phyloP scores from a whole-genome alignment of 129 eudicot genomes.

The Saussurea involucrata region DNA sequence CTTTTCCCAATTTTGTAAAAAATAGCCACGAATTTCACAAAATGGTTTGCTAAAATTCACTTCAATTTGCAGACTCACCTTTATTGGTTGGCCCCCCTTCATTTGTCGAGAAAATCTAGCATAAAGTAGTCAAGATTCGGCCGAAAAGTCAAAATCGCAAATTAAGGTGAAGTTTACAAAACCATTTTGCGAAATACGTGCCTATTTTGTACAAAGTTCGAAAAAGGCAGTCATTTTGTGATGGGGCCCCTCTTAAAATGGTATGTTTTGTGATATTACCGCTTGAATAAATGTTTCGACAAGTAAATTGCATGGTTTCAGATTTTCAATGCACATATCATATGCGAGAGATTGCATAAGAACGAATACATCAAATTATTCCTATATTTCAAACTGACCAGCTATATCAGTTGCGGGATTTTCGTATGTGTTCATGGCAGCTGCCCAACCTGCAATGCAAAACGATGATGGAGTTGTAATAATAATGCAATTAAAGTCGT shows the following conservation, averaged over 20 bases:
- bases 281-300: neutral
- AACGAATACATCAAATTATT: neutral
- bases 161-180: neutral
- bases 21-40: too few species aligned
- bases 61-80: too few species aligned
- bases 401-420: slow-evolving; percentile 48
- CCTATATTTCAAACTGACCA: slow-evolving; percentile 35
- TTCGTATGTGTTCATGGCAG: slow-evolving; percentile 48
- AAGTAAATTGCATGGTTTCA: neutral
- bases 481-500: neutral
- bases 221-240: neutral
- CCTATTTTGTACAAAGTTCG: neutral
- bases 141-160: neutral
- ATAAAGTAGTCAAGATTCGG: too few species aligned
- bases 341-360: neutral
- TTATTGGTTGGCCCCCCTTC: too few species aligned
- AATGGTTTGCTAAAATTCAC: too few species aligned
- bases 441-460: slow-evolving; percentile 55
- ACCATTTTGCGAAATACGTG: neutral
- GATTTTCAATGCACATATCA: neutral
- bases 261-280: too few species aligned
- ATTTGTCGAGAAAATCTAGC: too few species aligned
- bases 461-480: neutral
- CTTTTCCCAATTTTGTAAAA: too few species aligned
- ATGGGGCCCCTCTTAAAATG: neutral